These are phyloP conservation scores for Leptomonas seymouri DNA, from an alignment of 208 protist species.

Conservation along the genomic window DNA sequence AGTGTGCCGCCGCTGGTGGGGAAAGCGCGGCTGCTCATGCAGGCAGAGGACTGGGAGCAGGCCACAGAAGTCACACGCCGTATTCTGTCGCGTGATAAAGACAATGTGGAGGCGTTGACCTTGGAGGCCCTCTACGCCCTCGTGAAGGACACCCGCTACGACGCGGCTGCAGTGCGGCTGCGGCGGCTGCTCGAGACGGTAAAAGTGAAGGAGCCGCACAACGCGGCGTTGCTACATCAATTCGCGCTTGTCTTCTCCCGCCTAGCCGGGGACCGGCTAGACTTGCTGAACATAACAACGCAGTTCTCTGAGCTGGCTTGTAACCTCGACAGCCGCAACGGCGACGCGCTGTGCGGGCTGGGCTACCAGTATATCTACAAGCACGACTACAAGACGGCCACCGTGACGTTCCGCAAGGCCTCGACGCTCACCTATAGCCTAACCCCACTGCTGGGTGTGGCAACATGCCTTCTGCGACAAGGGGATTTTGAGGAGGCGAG, in stretches of 20 bases:
- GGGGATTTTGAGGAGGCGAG: slow-evolving; percentile 78
- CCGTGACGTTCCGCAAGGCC: slow-evolving; percentile 76
- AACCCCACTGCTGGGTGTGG: slow-evolving; percentile 71
- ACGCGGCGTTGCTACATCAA: slow-evolving; percentile 70
- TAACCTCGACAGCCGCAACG: slow-evolving; percentile 53
- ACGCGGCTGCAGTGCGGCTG: slow-evolving; percentile 63
- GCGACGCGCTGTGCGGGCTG: slow-evolving; percentile 85
- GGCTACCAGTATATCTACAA: slow-evolving; percentile 78
- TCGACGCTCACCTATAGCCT: slow-evolving; percentile 78
- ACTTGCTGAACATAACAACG: slow-evolving; percentile 67
- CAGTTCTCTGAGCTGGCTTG: slow-evolving; percentile 74
- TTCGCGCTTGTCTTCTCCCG: slow-evolving; percentile 78
- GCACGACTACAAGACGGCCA: slow-evolving; percentile 77
- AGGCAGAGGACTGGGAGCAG: slow-evolving; percentile 94
- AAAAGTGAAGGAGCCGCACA: slow-evolving; percentile 76
- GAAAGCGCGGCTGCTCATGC: slow-evolving; percentile 88
- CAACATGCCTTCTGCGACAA: slow-evolving; percentile 65
- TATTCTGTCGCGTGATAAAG: slow-evolving; percentile 77
- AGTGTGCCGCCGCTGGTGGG: slow-evolving; percentile 65
- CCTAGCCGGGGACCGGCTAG: slow-evolving; percentile 40
- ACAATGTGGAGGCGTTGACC: slow-evolving; percentile 80
- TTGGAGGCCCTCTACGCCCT: slow-evolving; percentile 78
- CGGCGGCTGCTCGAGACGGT: slow-evolving; percentile 64
- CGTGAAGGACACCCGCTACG: slow-evolving; percentile 74
- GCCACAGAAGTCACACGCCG: slow-evolving; percentile 81